phyloP scores from a whole-genome alignment of 306 rosid species.

The Inga leiocalycina region DNA sequence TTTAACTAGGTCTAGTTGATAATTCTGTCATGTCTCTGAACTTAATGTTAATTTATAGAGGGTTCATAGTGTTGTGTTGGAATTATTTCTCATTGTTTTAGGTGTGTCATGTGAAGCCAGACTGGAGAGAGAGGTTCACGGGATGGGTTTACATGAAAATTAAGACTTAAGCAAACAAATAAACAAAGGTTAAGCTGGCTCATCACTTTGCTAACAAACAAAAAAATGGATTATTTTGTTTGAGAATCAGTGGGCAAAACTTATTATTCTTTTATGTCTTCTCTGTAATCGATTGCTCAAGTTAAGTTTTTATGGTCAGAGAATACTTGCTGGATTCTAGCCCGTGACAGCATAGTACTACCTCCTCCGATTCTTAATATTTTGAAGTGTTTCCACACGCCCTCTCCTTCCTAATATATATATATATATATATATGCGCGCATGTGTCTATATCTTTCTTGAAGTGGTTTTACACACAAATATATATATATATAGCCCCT shows the following conservation, averaged over 20 bases:
- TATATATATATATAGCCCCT: too few relatives aligned
- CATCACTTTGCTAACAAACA: background rate
- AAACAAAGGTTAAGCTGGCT: background rate
- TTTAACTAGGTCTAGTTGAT: background rate
- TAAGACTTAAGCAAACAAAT: background rate
- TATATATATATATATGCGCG: too few relatives aligned
- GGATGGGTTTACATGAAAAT: slow-evolving; percentile 23
- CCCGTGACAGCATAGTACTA: background rate
- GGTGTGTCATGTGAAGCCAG: slow-evolving; percentile 56
- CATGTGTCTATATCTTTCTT: too few relatives aligned
- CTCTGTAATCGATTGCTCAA: background rate
- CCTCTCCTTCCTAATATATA: too few relatives aligned
- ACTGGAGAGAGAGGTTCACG: slow-evolving; percentile 38
- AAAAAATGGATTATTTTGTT: background rate
- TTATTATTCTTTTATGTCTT: background rate
- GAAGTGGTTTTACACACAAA: too few relatives aligned
- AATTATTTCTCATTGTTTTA: slow-evolving; percentile 22
- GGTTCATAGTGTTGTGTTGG: background rate
- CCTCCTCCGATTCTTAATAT: too few relatives aligned
- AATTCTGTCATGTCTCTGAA: background rate
- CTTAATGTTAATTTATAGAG: slow-evolving; percentile 33
- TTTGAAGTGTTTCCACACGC: too few relatives aligned
- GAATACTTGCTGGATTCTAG: background rate
- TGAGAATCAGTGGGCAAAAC: background rate
- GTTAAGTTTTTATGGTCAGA: background rate